Evolutionary conservation across 129 eudicot species (phyloP), one percentile per base, ranked within the genome.

Genomic region (Flaveria linearis): DNA sequence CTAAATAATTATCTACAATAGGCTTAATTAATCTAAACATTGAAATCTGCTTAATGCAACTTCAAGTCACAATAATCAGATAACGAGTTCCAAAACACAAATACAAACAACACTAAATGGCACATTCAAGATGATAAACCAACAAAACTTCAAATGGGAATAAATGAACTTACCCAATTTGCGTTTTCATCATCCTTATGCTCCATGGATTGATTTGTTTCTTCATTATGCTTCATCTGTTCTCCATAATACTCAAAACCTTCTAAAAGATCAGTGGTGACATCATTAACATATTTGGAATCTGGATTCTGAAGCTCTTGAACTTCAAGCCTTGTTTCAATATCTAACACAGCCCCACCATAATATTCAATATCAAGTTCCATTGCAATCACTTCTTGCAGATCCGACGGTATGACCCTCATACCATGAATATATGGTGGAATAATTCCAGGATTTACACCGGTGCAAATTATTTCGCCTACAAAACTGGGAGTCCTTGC

Each of bases 241-340:
- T 88, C 76, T 53, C 82, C 88, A 43, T 70, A 83, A 51, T 84
- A 43, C 84, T 87, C 88, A 65, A 93, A 63, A 81, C 89, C 96
- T 86, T 94, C 93, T 58, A 94, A 81, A 82, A 94, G 86, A 86
- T 91, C 93, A 9, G 96, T 67, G 17, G 85, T 43, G 41, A 84
- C 96, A 76, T 82, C 88, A 50, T 74, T 81, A 60, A 71, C 88
- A 76, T 88, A 67, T 43, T 79, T 86, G 8, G 85, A 66, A 57
- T 83, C 89, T 17, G 81, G 57, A 20, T 74, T 66, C 74, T 91
- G 89, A 47, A 87, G 84, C 64, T 91, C 97, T 17, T 82, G 82
- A 78, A 94, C 87, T 84, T 91, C 96, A 69, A 94, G 84, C 80
- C 99, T 91, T 53, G 96, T 86, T 79, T 86, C 97, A 61, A 94